A percentile compares a stretch with the other conserved stretches of the same genome.
phyloP scores from a whole-genome alignment of 305 asterid genomes.

The Nicotiana rustica region DNA sequence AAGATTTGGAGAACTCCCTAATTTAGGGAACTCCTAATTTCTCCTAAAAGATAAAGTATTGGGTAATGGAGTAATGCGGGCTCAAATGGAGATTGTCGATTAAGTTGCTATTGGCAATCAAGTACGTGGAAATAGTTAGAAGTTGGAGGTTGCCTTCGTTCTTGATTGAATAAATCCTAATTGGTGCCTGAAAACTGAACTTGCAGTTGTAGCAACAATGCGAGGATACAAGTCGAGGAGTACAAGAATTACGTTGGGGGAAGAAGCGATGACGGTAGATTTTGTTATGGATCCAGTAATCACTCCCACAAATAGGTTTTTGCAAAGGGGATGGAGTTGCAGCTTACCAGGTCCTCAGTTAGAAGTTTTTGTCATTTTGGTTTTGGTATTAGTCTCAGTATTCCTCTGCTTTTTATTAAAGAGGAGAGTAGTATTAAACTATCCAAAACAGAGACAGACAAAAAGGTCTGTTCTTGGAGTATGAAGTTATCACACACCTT shows the following conservation, averaged over 20 bases:
- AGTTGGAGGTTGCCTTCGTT: neutral
- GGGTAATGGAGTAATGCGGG: neutral
- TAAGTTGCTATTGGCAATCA: neutral
- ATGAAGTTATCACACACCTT: neutral
- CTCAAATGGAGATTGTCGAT: neutral
- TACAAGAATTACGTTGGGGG: conserved; percentile 63
- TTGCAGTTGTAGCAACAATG: conserved; percentile 69
- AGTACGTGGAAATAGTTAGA: neutral
- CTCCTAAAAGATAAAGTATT: neutral
- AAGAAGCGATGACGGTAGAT: conserved; percentile 68
- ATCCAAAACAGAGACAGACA: conserved; percentile 33
- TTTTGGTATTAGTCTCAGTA: conserved; percentile 52
- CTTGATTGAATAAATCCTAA: conserved; percentile 20
- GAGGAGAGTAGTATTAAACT: conserved; percentile 33
- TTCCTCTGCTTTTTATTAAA: conserved; percentile 41
- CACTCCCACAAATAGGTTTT: conserved; percentile 40
- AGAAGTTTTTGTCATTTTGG: conserved; percentile 52
- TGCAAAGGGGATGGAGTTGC: conserved; percentile 54
- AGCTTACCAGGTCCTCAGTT: conserved; percentile 55
- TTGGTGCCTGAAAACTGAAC: neutral
- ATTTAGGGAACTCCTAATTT: no score
- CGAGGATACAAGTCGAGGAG: conserved; percentile 79
- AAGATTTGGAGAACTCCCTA: neutral
- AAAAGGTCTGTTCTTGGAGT: conserved; percentile 30
- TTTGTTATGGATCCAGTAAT: conserved; percentile 74